Conservation (phyloP, 208 protist genomes). For the Trypanosoma melophagium region DNA sequence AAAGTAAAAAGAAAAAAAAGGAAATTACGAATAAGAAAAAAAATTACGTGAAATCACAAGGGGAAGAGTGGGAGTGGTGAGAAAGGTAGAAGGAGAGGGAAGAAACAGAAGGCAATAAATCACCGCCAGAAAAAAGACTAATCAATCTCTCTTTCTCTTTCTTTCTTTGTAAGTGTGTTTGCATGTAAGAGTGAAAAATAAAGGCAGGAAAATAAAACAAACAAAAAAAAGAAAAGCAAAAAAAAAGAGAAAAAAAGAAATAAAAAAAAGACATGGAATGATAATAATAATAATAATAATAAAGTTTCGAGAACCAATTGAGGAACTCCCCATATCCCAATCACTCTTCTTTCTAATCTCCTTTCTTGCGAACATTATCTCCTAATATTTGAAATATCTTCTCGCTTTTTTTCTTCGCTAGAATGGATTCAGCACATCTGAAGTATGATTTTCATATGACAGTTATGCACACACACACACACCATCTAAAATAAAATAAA, state of each 20-base stretch:
- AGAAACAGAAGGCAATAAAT: neutral
- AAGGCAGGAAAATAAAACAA: neutral
- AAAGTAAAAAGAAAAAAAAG: neutral
- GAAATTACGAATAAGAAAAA: neutral
- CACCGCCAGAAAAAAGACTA: neutral
- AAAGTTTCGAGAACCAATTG: no score
- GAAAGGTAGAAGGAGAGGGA: neutral
- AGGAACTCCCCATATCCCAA: no score
- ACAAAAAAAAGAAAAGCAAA: neutral
- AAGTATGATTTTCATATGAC: no score
- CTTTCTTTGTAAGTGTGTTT: no score
- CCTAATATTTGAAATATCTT: no score
- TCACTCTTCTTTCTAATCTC: no score
- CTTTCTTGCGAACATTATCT: no score
- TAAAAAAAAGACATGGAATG: neutral
- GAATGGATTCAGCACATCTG: no score
- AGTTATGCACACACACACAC: no score
- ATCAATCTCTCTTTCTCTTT: neutral
- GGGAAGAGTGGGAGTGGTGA: neutral
- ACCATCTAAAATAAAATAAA: no score
- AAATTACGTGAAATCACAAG: neutral
- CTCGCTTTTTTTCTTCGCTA: no score
- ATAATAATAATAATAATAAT: constrained; percentile 10
- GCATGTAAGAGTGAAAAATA: neutral
- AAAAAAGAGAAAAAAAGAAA: neutral